Percentiles rank a stretch among this genome's conserved stretches.
Evolutionary conservation across 805 yeast genomes (phyloP).

Genomic region (Yarrowia sp.): DNA sequence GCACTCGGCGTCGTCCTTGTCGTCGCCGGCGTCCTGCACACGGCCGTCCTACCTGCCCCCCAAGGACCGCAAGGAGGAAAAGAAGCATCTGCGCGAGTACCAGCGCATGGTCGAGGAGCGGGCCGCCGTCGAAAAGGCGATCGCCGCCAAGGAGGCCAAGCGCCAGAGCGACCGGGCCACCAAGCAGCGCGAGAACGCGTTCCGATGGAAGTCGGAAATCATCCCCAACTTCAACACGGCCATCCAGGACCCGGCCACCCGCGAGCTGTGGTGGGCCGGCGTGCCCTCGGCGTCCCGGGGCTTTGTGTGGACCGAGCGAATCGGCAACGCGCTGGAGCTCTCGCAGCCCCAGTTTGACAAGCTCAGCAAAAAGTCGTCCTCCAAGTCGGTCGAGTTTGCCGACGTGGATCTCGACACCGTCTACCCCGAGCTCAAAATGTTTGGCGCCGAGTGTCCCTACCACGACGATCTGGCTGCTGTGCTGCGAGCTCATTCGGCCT

Average conservation of each 20-base stretch:
- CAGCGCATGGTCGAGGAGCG: slow-evolving; percentile 37
- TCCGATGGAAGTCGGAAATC: slow-evolving; percentile 44
- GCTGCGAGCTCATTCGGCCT: slow-evolving; percentile 38
- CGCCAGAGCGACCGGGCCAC: slow-evolving; percentile 29
- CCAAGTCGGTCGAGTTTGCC: slow-evolving; percentile 27
- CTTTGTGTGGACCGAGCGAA: slow-evolving; percentile 50
- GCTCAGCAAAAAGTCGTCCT: slow-evolving; percentile 38
- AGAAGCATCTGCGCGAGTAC: slow-evolving; percentile 22
- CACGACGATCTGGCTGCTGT: slow-evolving; percentile 39
- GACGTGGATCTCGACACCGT: slow-evolving; percentile 44
- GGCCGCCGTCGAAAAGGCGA: slow-evolving; percentile 41
- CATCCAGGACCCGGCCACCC: slow-evolving; percentile 41
- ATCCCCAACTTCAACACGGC: slow-evolving; percentile 40
- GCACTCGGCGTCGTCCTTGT: background rate
- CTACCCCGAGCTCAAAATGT: slow-evolving; percentile 41
- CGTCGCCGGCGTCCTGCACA: slow-evolving; percentile 43
- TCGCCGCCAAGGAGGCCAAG: slow-evolving; percentile 25
- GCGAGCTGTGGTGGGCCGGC: slow-evolving; percentile 63
- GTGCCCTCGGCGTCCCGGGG: slow-evolving; percentile 47
- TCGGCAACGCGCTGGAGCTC: slow-evolving; percentile 47
- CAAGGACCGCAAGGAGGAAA: slow-evolving; percentile 35
- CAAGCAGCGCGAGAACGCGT: slow-evolving; percentile 33
- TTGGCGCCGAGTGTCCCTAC: slow-evolving; percentile 38
- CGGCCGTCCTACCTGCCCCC: slow-evolving; percentile 69
- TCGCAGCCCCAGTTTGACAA: slow-evolving; percentile 46